Conservation (phyloP, 2,329 filamentous ascomycete genomes). For the Waltergamsia citrina region DNA sequence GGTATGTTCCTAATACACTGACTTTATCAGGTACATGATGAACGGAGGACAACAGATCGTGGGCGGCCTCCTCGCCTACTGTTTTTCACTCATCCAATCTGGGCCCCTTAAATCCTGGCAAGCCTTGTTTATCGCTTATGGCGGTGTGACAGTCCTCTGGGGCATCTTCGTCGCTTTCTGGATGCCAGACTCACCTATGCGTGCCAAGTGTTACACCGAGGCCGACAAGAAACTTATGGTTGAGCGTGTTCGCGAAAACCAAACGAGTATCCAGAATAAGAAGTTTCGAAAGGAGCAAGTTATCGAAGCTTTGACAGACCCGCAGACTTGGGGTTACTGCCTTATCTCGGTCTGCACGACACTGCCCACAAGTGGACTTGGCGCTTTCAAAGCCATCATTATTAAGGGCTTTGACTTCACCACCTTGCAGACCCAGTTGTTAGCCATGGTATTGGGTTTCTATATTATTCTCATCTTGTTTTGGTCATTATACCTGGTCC, state of each 20-base stretch:
- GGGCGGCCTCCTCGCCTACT: constrained; percentile 38
- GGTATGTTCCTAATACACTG: neutral
- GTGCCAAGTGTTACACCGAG: constrained; percentile 59
- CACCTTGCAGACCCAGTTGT: constrained; percentile 52
- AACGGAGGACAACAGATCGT: constrained; percentile 66
- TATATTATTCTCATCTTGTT: constrained; percentile 66
- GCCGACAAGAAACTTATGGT: constrained; percentile 56
- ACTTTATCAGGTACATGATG: constrained; percentile 53
- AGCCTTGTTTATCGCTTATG: constrained; percentile 58
- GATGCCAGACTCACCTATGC: constrained; percentile 63
- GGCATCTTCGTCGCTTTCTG: constrained; percentile 54
- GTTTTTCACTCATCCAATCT: constrained; percentile 20
- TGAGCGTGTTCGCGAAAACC: constrained; percentile 49
- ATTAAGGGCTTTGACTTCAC: constrained; percentile 55
- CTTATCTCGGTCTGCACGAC: constrained; percentile 63
- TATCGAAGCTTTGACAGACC: constrained; percentile 47
- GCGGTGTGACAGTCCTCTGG: constrained; percentile 52
- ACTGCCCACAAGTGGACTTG: constrained; percentile 62
- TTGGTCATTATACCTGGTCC: constrained; percentile 61
- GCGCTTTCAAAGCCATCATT: constrained; percentile 66
- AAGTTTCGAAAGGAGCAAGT: constrained; percentile 35
- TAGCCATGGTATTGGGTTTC: constrained; percentile 66
- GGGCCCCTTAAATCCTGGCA: constrained; percentile 44
- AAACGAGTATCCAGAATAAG: constrained; percentile 51
- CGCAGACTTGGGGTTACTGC: constrained; percentile 57